Conservation (phyloP, 495 filamentous ascomycete species). For the Rhypophila decipiens region DNA sequence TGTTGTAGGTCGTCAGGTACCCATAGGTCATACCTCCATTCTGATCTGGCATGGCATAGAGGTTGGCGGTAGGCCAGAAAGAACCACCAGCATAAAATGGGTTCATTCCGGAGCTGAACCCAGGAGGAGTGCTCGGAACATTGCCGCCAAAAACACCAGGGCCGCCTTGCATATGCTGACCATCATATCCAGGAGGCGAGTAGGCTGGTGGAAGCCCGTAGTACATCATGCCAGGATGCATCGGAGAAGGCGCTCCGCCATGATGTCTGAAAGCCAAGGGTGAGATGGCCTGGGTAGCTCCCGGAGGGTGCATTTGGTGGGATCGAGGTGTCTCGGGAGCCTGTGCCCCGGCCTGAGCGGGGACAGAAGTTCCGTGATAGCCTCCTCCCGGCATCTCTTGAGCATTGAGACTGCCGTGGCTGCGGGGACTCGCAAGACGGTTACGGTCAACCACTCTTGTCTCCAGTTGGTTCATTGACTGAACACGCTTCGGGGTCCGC, state of each 20-base stretch:
- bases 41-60: no score
- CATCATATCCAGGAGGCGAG: not conserved
- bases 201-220: not conserved
- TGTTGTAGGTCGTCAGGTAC: no score
- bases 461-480: conserved; percentile 7
- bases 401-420: no score
- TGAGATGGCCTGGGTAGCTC: no score
- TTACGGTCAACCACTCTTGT: no score
- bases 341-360: no score
- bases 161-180: not conserved
- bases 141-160: not conserved
- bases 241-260: not conserved
- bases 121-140: not conserved
- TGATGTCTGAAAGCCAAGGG: not conserved
- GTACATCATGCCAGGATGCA: not conserved
- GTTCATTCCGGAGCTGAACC: not conserved
- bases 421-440: no score
- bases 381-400: no score
- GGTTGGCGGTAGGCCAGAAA: not conserved
- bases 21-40: no score
- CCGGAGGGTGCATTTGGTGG: not conserved
- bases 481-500: conserved; percentile 6
- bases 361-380: no score
- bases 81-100: not conserved
- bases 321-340: not conserved